phyloP scores from a whole-genome alignment of 495 filamentous ascomycete species.

The Lentithecium fluviatile region DNA sequence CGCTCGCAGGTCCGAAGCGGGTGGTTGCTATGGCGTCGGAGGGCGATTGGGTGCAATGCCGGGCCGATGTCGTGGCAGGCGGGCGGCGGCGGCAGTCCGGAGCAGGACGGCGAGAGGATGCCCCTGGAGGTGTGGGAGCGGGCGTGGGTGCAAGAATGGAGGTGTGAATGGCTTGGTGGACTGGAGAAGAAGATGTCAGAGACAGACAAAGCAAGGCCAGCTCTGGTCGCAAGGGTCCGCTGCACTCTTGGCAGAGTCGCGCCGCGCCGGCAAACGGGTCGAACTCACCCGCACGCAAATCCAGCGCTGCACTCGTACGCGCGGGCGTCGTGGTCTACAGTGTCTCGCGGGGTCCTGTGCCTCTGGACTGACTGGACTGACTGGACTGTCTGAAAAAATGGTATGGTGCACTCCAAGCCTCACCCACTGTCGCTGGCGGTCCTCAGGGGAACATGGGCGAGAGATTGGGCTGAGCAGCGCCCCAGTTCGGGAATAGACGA shows the following conservation, averaged over 20 bases:
- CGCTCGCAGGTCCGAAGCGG: too few relatives aligned
- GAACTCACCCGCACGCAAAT: constrained; percentile 1
- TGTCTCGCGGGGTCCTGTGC: too few relatives aligned
- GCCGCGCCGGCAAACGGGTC: constrained; percentile 23
- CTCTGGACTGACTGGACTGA: background rate
- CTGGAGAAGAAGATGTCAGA: constrained; percentile 17
- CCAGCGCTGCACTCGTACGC: background rate
- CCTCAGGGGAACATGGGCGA: constrained; percentile 13
- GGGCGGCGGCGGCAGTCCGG: background rate
- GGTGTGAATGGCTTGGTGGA: constrained; percentile 31
- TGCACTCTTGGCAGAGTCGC: background rate
- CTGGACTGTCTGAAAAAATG: background rate
- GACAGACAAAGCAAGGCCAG: constrained; percentile 30
- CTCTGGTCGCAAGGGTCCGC: constrained; percentile 8
- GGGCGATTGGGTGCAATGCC: background rate
- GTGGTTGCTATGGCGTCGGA: constrained; percentile 2
- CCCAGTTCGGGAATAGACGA: constrained; percentile 24
- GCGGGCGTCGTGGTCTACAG: background rate
- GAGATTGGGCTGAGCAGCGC: constrained; percentile 20
- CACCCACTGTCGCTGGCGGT: background rate
- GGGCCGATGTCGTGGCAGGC: background rate
- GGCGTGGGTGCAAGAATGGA: constrained; percentile 19
- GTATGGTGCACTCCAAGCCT: background rate
- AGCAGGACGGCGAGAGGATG: too few relatives aligned
- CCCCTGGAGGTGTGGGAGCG: background rate